Conservation (phyloP, 805 yeast species). For the Monosporozyma yasuniensis region DNA sequence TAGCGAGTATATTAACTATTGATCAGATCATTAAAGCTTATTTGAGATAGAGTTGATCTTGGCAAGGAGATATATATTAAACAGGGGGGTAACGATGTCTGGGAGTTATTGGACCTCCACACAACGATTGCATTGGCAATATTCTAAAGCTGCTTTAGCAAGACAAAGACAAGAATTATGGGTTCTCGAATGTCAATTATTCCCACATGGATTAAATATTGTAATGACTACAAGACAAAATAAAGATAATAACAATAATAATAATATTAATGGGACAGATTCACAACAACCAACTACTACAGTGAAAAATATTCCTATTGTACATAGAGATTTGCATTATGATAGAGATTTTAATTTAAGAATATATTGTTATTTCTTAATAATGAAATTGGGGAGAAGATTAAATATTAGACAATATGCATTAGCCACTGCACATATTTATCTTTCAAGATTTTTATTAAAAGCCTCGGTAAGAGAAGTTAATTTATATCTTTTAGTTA, state of each 20-base stretch:
- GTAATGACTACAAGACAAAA: constrained; percentile 25
- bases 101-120: constrained; percentile 86
- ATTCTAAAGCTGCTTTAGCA: constrained; percentile 50
- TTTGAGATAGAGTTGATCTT: too few species aligned
- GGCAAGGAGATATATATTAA: background rate
- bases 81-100: constrained; percentile 37
- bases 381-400: constrained; percentile 70
- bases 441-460: constrained; percentile 66
- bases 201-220: constrained; percentile 28
- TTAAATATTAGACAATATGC: constrained; percentile 75
- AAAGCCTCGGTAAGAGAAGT: constrained; percentile 69
- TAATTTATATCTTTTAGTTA: constrained; percentile 68
- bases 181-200: constrained; percentile 31
- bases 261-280: background rate
- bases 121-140: constrained; percentile 76
- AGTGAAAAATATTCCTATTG: constrained; percentile 35
- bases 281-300: constrained; percentile 11
- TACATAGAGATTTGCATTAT: constrained; percentile 33
- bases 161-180: constrained; percentile 36
- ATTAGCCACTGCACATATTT: constrained; percentile 81
- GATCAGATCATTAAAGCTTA: too few species aligned
- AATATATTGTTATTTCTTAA: constrained; percentile 68
- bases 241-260: constrained; percentile 6
- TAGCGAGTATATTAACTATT: background rate
- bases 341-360: constrained; percentile 52